Conservation (phyloP, 345 rosid genomes). For the Hirschfeldia incana region DNA sequence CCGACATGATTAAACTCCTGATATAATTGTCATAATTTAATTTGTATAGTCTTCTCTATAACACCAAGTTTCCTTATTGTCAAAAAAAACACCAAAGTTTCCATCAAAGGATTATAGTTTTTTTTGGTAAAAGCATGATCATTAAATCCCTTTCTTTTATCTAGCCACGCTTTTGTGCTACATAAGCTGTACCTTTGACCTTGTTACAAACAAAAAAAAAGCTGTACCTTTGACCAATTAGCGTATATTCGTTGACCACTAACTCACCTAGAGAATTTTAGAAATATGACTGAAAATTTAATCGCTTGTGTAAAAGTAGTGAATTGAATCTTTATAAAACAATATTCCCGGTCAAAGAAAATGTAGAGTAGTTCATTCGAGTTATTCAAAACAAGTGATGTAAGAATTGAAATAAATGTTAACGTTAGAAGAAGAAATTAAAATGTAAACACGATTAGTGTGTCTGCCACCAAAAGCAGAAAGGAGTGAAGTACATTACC, state of each 20-base stretch:
- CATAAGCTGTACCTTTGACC: conserved; percentile 8
- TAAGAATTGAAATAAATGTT: background rate
- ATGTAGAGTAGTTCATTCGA: background rate
- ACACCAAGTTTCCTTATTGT: background rate
- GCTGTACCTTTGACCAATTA: background rate
- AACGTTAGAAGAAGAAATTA: conserved; percentile 8
- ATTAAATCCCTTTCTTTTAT: conserved; percentile 17
- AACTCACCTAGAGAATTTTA: background rate
- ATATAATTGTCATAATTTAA: conserved; percentile 29
- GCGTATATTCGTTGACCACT: background rate
- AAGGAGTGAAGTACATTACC: conserved; percentile 11
- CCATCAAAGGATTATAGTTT: conserved; percentile 9
- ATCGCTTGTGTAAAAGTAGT: background rate
- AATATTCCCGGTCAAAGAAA: background rate
- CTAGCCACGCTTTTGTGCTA: conserved; percentile 22
- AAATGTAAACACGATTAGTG: conserved; percentile 21
- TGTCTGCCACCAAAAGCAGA: conserved; percentile 36
- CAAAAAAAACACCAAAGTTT: background rate
- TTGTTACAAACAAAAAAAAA: no score
- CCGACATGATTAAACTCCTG: conserved; percentile 40
- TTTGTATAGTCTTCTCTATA: conserved; percentile 12
- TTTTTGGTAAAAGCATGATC: conserved; percentile 5
- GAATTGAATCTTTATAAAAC: background rate
- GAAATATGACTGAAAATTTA: background rate
- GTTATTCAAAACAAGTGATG: conserved; percentile 20